Evolutionary conservation across 1,284 basidiomycete species (phyloP), one percentile per base, ranked within the genome.

Genomic region (Phlebopus sp.): DNA sequence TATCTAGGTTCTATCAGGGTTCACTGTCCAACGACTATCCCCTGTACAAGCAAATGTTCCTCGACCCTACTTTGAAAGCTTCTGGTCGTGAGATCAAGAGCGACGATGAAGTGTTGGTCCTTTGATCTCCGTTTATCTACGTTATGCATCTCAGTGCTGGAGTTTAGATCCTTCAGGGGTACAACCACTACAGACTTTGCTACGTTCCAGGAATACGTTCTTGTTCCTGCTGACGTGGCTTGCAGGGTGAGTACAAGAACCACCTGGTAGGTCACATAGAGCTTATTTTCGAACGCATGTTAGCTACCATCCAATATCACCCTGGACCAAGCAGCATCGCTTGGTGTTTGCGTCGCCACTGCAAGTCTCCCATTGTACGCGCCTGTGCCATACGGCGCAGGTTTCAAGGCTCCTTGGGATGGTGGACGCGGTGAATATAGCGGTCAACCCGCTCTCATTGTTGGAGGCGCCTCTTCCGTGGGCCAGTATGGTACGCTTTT

Each of bases 381-480:
- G n/a, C 46, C 50, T 21, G 7, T 42, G 46, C 68, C 58, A 0
- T 5, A 13, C 15, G 59, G 63, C 10, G 27, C 51, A 1, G 57
- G 54, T 9, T 44, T 60, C 37, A 56, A 53, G 39, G 55, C 55
- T 17, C 61, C 57, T 17, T 65, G 60, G 37, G 43, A 37, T 27
- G 49, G 25, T 13, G 32, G 48, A 39, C 15, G 45, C 18, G 42
- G 49, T 23, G 35, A 50, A 3, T 63, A 60, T 37, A 43, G 53
- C 19, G 53, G 58, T 21, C 55, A 63, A 44, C 56, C 69, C 3
- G 49, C 63, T 17, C 42, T 74, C 15, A 56, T 73, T n/a, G 47
- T 72, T 18, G 69, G 68, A 14, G 72, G 72, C 3, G 55, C 67
- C 6, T 54, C 58, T 8, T 64, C 63, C 13, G 64, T 72, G 15